Conservation (phyloP, 257 asterid species). For the Jacaranda mimosifolia region DNA sequence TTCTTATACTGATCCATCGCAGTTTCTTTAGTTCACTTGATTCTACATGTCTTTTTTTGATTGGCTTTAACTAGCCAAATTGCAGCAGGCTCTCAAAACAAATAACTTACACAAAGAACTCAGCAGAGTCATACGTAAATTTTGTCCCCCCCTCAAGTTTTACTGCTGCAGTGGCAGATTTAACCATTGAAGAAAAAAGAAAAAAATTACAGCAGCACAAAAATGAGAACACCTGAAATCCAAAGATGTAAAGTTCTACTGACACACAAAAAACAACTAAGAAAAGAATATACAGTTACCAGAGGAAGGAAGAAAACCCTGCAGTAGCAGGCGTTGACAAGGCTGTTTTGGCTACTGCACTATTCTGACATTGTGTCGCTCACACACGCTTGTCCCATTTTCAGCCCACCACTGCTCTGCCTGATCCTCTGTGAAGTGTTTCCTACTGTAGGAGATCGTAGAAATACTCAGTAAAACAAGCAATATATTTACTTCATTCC, state of each 20-base stretch:
- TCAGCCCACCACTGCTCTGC: conserved; percentile 95
- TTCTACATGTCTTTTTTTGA: background rate
- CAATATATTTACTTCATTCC: background rate
- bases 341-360: conserved; percentile 28
- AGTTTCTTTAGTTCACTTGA: too few species aligned
- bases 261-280: conserved; percentile 24
- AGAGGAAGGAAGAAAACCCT: conserved; percentile 23
- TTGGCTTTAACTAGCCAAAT: background rate
- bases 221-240: conserved; percentile 16
- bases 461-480: background rate
- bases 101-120: conserved; percentile 2
- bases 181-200: background rate
- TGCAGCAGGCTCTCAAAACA: background rate
- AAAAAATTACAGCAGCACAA: conserved; percentile 24
- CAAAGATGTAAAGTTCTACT: conserved; percentile 2
- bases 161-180: conserved; percentile 30
- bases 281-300: conserved; percentile 38
- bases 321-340: conserved; percentile 14
- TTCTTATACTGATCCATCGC: background rate
- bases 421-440: conserved; percentile 76
- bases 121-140: conserved; percentile 1
- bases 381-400: conserved; percentile 65
- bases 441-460: conserved; percentile 62
- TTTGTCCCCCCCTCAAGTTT: conserved; percentile 23
- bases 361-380: conserved; percentile 62